Conservation (phyloP, 345 rosid genomes). For the Salix caprea region DNA sequence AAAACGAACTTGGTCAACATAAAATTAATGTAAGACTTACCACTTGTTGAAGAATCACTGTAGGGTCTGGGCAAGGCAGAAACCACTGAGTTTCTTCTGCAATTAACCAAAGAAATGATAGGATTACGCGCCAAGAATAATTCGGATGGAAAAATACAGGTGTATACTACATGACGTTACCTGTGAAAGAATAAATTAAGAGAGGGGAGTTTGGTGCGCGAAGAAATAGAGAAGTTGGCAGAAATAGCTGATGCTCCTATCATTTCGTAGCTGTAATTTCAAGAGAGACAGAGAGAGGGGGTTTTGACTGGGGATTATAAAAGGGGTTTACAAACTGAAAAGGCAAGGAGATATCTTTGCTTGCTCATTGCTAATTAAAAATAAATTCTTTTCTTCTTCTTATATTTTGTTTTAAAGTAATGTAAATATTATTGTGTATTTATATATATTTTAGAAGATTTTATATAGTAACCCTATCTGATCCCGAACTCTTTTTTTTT, state of each 20-base stretch:
- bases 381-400: not conserved
- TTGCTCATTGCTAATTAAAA: not conserved
- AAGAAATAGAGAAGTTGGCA: constrained; percentile 28
- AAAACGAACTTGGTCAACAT: constrained; percentile 8
- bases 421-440: too few relatives aligned
- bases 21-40: constrained; percentile 14
- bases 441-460: too few relatives aligned
- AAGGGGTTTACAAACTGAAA: not conserved
- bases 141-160: not conserved
- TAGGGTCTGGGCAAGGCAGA: constrained; percentile 42
- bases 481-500: too few relatives aligned
- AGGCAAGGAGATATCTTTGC: not conserved
- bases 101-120: constrained; percentile 4
- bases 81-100: constrained; percentile 37
- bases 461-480: too few relatives aligned
- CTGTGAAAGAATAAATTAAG: constrained; percentile 28
- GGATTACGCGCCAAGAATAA: not conserved
- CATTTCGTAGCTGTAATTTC: constrained; percentile 21
- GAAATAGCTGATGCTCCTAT: constrained; percentile 42
- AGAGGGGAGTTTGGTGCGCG: constrained; percentile 23
- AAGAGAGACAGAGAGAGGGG: not conserved
- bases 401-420: not conserved
- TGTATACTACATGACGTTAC: constrained; percentile 13
- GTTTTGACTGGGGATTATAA: not conserved
- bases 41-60: constrained; percentile 32